A percentile compares a stretch with the other conserved stretches of the same genome.
These are phyloP conservation scores for Nephelium lappaceum DNA, from an alignment of 345 rosid genomes.

Conservation along the genomic window DNA sequence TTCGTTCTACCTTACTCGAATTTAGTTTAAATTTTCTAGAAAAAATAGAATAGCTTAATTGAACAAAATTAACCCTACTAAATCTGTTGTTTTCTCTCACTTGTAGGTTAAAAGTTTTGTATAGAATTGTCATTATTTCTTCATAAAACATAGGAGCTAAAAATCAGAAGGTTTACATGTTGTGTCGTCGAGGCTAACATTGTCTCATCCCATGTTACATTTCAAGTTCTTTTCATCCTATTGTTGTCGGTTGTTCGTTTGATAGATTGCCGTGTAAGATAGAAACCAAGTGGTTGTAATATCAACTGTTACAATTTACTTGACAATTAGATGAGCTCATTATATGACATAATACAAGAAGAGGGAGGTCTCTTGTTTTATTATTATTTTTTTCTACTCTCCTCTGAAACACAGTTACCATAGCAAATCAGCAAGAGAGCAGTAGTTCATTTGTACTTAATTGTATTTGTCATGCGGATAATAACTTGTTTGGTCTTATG, in stretches of 20 bases:
- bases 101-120: neutral
- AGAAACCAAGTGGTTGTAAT: neutral
- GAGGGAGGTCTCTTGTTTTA: neutral
- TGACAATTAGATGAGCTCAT: neutral
- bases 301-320: neutral
- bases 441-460: neutral
- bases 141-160: neutral
- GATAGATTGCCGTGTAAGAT: neutral
- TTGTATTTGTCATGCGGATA: neutral
- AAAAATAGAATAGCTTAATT: neutral
- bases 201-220: neutral
- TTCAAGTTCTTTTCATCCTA: neutral
- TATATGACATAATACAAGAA: neutral
- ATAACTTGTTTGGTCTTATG: neutral
- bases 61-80: neutral
- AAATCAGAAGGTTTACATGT: neutral
- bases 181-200: neutral
- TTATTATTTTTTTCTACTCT: neutral
- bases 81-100: neutral
- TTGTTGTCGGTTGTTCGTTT: neutral
- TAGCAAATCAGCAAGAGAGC: neutral
- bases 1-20: neutral
- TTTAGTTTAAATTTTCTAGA: neutral
- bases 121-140: too few relatives aligned
- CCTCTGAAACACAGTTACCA: neutral